These are phyloP conservation scores for Cercophora newfieldiana DNA, from an alignment of 495 filamentous ascomycete species.

Conservation along the genomic window DNA sequence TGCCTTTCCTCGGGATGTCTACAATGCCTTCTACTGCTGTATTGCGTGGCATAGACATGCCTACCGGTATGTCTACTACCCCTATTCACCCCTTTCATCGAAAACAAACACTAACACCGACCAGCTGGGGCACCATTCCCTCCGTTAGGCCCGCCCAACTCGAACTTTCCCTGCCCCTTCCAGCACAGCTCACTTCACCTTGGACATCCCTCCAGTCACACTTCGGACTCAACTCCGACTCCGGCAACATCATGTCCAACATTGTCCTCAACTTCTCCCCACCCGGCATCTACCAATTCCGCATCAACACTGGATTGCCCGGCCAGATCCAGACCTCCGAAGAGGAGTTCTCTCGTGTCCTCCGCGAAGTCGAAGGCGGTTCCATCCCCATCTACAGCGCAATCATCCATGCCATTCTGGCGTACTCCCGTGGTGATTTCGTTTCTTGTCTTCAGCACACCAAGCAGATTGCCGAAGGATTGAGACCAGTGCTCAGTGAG, in stretches of 20 bases:
- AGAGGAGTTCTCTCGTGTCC: constrained; percentile 36
- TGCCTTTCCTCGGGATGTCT: constrained; percentile 29
- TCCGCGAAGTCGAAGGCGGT: constrained; percentile 34
- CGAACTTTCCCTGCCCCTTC: constrained; percentile 40
- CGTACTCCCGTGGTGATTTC: constrained; percentile 26
- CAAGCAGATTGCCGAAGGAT: constrained; percentile 24
- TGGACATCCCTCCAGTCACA: constrained; percentile 41
- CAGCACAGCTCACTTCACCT: constrained; percentile 35
- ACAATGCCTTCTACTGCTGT: constrained; percentile 44
- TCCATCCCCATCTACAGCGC: constrained; percentile 39
- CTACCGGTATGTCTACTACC: constrained; percentile 26
- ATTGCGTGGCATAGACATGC: constrained; percentile 40
- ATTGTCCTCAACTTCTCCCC: constrained; percentile 37
- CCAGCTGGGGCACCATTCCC: constrained; percentile 47
- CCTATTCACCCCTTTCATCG: not conserved
- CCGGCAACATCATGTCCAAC: constrained; percentile 41
- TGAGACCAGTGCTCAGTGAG: constrained; percentile 29
- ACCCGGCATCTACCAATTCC: constrained; percentile 29
- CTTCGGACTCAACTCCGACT: constrained; percentile 38
- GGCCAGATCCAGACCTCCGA: constrained; percentile 32
- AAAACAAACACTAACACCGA: not conserved
- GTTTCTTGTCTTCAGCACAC: constrained; percentile 27
- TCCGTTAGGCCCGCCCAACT: constrained; percentile 43
- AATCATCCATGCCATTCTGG: constrained; percentile 31
- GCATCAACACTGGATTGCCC: constrained; percentile 39